Evolutionary conservation across 805 yeast species (phyloP).

Genomic region (Lachancea kluyveri): DNA sequence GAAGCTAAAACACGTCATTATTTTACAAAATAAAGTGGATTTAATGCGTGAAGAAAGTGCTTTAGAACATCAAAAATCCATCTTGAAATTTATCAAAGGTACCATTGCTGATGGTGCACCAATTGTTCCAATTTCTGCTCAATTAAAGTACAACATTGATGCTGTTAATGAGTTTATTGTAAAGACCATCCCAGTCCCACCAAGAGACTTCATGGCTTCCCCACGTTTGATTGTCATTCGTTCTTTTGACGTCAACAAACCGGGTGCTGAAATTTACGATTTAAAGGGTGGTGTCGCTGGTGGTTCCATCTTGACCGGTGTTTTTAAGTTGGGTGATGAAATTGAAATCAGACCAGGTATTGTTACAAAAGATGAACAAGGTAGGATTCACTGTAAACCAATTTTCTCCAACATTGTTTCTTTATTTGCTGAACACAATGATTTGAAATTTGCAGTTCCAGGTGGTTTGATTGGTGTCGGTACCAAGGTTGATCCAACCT

Average conservation of each 20-base stretch:
- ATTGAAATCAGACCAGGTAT: slow-evolving; percentile 99
- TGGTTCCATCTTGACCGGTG: slow-evolving; percentile 96
- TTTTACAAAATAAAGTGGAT: slow-evolving; percentile 96
- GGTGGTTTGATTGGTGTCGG: slow-evolving; percentile 99
- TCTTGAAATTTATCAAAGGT: slow-evolving; percentile 88
- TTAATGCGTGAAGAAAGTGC: slow-evolving; percentile 97
- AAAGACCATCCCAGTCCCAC: slow-evolving; percentile 88
- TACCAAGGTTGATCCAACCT: slow-evolving; percentile 96
- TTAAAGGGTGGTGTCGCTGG: slow-evolving; percentile 99
- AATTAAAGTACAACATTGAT: slow-evolving; percentile 95
- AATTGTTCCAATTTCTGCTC: slow-evolving; percentile 97
- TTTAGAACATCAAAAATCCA: slow-evolving; percentile 89
- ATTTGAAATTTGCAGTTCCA: slow-evolving; percentile 97
- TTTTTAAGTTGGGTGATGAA: slow-evolving; percentile 93
- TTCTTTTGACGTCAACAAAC: slow-evolving; percentile 97
- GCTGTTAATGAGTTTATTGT: slow-evolving; percentile 97
- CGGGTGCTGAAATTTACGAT: slow-evolving; percentile 96
- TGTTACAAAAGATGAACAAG: slow-evolving; percentile 86
- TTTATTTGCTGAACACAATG: slow-evolving; percentile 95
- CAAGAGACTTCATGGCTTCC: slow-evolving; percentile 88
- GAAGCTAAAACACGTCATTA: slow-evolving; percentile 95
- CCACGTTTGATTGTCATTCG: slow-evolving; percentile 96
- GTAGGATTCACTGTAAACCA: slow-evolving; percentile 90
- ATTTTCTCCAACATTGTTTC: slow-evolving; percentile 92
- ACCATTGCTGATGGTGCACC: slow-evolving; percentile 99